Base-by-base conservation (phyloP, 768 basidiomycete genomes). In the Pholiota microspora region DNA sequence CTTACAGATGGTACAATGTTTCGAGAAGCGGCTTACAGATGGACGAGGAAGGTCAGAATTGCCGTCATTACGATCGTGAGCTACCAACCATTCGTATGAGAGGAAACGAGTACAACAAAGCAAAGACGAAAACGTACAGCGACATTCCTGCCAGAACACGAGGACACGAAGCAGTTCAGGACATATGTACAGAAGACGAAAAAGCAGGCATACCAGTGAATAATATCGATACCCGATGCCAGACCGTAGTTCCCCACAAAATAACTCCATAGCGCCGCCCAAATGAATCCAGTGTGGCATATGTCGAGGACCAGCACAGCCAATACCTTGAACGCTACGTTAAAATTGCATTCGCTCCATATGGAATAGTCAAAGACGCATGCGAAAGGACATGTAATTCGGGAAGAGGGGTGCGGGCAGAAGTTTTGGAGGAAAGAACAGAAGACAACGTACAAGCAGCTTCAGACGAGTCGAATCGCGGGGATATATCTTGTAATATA, bases 211-310 rank as follows among this genome's bases (percentile, higher is more conserved):
- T 34, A 75, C 75, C 71, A 72, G 21, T 72, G 67, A 31, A 78
- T 75, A 7, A 54, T 51, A 31, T 74, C 66, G 13, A 73, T 70
- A 13, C 52, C 51, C 1, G 55, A 55, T 2, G 46, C 7, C 7
- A 62, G 24, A 2, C 72, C 73, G 54, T 69, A 75, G 32, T 70
- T 53, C 0, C 47, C 49, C 24, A 77, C 73, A 5, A 76, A 53
- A 54, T 74, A 75, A 27, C 71, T 60, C 74, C 76, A 79, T 9
- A 75, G 54, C 3, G 73, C 65, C 3, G 63, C 56, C 69, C 73
- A 74, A 24, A 77, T 71, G 51, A 73, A 66, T 12, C 56, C 58
- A 0, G 73, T 76, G 54, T 78, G 77, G 0, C 61, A 57, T 6
- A 65, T 65, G 51, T 78, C 77, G 15, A 73, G 64, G 8, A 70